Evolutionary conservation across 345 rosid species (phyloP), one percentile per base, ranked within the genome.

Genomic region (Bruguiera sexangula): DNA sequence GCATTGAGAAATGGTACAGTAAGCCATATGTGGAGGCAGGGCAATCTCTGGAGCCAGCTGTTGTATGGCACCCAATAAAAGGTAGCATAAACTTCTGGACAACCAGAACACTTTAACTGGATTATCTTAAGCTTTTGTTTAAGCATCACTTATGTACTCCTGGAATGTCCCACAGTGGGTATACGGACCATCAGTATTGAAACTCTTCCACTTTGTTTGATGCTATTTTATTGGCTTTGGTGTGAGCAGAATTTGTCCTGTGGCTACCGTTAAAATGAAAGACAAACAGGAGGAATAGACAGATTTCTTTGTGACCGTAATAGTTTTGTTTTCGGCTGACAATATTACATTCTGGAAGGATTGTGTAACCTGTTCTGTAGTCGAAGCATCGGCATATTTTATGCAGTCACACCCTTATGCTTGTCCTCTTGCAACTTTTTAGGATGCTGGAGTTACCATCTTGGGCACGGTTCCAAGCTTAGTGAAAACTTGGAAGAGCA

Each of bases 391-490:
- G 22, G 2, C 24, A 36, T 53, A 8, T 37, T 9, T n/a, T 48
- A 29, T 15, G 8, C 8, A 53, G 32, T 8, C n/a, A 3, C 30
- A 36, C 31, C 58, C 48, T 34, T 72, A 39, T 69, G 16, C 32
- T 67, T 66, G 39, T 75, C 34, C 59, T 54, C 48, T 55, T 57
- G 15, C 20, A 10, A 56, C 43, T 63, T 34, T 76, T 77, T 79
- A 91, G 98, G 97, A 87, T 81, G 93, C 96, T 6, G 89, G 93
- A 74, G 97, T 91, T 73, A 89, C 92, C 22, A 10, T 82, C 79
- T 80, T 94, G 79, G 97, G 97, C 67, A 89, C 97, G 6, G 93
- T 91, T 81, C 97, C 97, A 8, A 91, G 96, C 79, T 76, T 88
- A 58, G 98, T 94, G 60, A 94, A 91, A 78, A 64, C 88, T 27